Conservation (phyloP, 2,329 filamentous ascomycete species). For the Podosphaera aphanis region DNA sequence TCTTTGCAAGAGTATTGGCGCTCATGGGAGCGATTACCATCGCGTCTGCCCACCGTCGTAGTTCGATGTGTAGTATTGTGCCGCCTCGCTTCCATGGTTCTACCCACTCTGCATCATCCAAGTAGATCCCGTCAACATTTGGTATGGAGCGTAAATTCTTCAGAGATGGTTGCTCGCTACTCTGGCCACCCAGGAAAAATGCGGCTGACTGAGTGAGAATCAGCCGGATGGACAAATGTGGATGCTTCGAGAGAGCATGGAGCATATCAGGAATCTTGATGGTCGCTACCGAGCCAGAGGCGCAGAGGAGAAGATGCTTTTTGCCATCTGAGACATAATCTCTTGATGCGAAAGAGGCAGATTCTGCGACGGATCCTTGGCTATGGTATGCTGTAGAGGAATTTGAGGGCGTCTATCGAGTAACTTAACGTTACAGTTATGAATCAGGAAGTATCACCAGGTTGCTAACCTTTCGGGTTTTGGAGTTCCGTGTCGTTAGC, state of each 20-base stretch:
- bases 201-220: slow-evolving; percentile 52
- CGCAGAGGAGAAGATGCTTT: slow-evolving; percentile 39
- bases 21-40: slow-evolving; percentile 60
- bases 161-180: slow-evolving; percentile 50
- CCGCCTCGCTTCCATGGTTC: slow-evolving; percentile 54
- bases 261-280: slow-evolving; percentile 60
- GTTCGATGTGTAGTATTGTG: slow-evolving; percentile 75
- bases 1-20: slow-evolving; percentile 70
- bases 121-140: slow-evolving; percentile 61
- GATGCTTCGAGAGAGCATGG: slow-evolving; percentile 26
- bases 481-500: too few relatives aligned
- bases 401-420: too few relatives aligned
- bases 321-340: slow-evolving; percentile 24
- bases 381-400: too few relatives aligned
- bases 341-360: slow-evolving; percentile 10
- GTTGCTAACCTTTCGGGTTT: too few relatives aligned
- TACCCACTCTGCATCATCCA: slow-evolving; percentile 69
- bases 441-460: too few relatives aligned
- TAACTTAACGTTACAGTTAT: too few relatives aligned
- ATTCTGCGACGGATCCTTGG: not conserved
- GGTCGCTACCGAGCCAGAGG: slow-evolving; percentile 58
- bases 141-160: slow-evolving; percentile 32
- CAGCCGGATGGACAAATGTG: slow-evolving; percentile 53
- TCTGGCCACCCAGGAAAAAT: slow-evolving; percentile 56
- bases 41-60: slow-evolving; percentile 61